Percentiles rank a stretch among this genome's conserved stretches.
Conservation (phyloP, 768 basidiomycete species). For the Tylopilus sp. region DNA sequence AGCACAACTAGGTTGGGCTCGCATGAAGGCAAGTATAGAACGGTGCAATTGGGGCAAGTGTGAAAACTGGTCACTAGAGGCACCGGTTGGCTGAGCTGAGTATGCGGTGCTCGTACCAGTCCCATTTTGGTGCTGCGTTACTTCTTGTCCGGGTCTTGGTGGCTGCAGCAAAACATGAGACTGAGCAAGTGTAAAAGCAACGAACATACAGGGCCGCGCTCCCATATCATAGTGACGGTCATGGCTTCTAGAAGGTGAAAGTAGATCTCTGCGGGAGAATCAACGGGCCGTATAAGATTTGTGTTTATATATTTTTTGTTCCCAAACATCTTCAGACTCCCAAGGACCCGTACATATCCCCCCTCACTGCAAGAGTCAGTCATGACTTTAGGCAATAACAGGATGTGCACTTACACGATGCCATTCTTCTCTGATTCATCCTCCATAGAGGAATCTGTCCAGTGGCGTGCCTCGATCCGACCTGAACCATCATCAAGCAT, state of each 20-base stretch:
- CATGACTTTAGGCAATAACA: background rate
- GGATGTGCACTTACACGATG: constrained; percentile 39
- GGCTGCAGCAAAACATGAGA: constrained; percentile 25
- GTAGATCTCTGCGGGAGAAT: constrained; percentile 72
- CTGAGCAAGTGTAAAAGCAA: background rate
- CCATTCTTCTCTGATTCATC: constrained; percentile 51
- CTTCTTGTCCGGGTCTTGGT: constrained; percentile 29
- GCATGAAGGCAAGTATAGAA: constrained; percentile 64
- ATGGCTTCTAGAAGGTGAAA: constrained; percentile 81
- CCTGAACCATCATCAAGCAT: constrained; percentile 86
- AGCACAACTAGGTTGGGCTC: constrained; percentile 39
- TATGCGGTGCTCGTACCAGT: constrained; percentile 40
- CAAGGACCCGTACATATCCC: constrained; percentile 78
- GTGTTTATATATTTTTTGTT: constrained; percentile 82
- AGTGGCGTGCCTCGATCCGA: constrained; percentile 71
- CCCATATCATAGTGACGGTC: constrained; percentile 59
- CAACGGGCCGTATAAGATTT: constrained; percentile 63
- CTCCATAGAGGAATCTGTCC: constrained; percentile 66
- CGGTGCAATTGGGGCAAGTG: constrained; percentile 59
- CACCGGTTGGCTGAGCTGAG: constrained; percentile 33
- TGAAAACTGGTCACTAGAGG: constrained; percentile 44
- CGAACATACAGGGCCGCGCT: constrained; percentile 59
- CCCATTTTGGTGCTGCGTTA: constrained; percentile 6
- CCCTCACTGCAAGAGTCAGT: constrained; percentile 49
- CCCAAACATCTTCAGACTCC: constrained; percentile 76